Base-by-base conservation (phyloP, 768 basidiomycete species). In the Fistulinella prunicolor region DNA sequence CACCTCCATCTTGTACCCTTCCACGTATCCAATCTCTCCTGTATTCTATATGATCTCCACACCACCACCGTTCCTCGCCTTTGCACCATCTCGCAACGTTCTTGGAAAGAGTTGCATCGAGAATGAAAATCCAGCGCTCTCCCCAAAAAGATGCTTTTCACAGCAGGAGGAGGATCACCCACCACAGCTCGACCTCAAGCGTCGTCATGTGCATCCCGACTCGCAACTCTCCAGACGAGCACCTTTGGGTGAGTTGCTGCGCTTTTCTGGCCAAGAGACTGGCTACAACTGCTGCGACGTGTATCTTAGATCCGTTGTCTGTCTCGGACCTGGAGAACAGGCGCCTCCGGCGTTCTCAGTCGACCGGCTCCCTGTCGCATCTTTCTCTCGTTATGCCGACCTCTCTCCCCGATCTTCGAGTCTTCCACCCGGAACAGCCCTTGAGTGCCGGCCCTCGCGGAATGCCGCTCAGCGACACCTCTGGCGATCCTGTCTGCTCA, bases 281-380 rank as follows among this genome's bases (percentile, higher is more conserved):
- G 36, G 37, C 49, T 49, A 30, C 29, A 55, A 37, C 38, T 4
- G 21, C 22, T 35, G 16, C 50, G 47, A 32, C 30, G 20, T 51
- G 23, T 17, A 36, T 37, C 51, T 36, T 32, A 68, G 66, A 66
- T 62, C 55, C 60, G 22, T 38, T 68, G 37, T 64, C 66, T 20
- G 16, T 35, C 9, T 62, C 56, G n/a, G 47, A 47, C 42, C 17
- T 53, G 24, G 51, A 50, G 43, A 68, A 66, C 21, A 56, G 39
- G 44, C 48, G 43, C 20, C 17, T 13, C 41, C 49, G 26, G 23
- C 20, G 4, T 16, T 40, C 38, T 23, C 53, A 39, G 2, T 53
- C 38, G 41, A 17, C 48, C 32, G 46, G 35, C 44, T 41, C 46
- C 17, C 38, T 35, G 22, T 44, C 37, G 41, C 44, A 59, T 20